Base-by-base conservation (phyloP, 805 yeast genomes). In the Schwanniomyces occidentalis region DNA sequence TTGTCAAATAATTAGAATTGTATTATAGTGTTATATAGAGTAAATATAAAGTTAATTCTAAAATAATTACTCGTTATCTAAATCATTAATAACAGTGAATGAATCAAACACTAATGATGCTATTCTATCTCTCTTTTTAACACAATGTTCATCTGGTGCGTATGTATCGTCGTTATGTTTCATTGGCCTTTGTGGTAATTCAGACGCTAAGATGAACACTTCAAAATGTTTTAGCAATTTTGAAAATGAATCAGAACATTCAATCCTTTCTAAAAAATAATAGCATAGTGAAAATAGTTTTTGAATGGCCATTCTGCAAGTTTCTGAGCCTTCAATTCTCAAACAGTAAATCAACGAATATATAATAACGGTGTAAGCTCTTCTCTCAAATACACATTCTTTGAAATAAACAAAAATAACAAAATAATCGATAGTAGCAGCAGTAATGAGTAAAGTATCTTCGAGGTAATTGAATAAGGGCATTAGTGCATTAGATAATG, bases 81-180 rank as follows among this genome's bases (percentile, higher is more conserved):
- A 27, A 38, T 54, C 59, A 42, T 52, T 47, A 14, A 54, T 40
- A 6, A 54, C 45, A 30, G 51, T 44, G 21, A 49, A 41, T 15
- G 40, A 25, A 24, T 58, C 62, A 37, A 56, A 52, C 26, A 44
- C 43, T 14, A 54, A 37, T 0, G 61, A 55, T 4, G 58, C 49
- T 0, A 54, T 42, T 38, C 61, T 46, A 6, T 37, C 37, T 18
- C 25, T 25, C 10, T 18, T 23, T 10, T 10, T 23, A 9, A 14
- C 10, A 9, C 5, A 10, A n/a, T 21, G 8, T 21, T 23, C 26
- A 15, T 23, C 13, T 13, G 26, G 12, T 23, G 26, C 12, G 7
- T 23, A n/a, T n/a, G 26, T 7, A 5, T 6, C 26, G 12, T 23
- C 6, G 12, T 7, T 6, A n/a, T n/a, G n/a, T n/a, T n/a, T n/a